Base-by-base conservation (phyloP, 306 rosid species). In the Amphicarpaea edgeworthii region DNA sequence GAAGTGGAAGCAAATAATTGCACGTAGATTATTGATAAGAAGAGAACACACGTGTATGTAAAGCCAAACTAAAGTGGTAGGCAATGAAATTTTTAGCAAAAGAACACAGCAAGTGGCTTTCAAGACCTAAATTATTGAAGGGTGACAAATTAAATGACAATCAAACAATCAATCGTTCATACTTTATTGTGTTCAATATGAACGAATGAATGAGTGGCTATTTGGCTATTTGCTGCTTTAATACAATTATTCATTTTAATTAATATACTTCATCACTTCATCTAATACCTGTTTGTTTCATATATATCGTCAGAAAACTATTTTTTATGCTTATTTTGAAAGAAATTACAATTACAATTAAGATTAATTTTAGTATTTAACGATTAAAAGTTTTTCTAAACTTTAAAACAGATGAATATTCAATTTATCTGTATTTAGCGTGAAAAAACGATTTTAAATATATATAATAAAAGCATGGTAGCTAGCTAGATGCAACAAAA, bases 71-170 rank as follows among this genome's bases (percentile, higher is more conserved):
- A 26, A 28, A 28, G 21, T 55, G 26, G 42, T 20, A 5, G 8
- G 10, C 3, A 38, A 4, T 21, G 11, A 45, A 26, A 62, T 61
- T 34, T 32, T 46, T 24, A 40, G 20, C 23, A 45, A 67, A 50
- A 24, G 21, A 24, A 66, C 45, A 59, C 30, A 69, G 10, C 45
- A 66, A 51, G 74, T 69, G 14, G 8, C 72, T 76, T 69, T 81
- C 81, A 62, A 51, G 63, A 28, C 69, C 70, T 69, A 40, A 81
- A 81, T 81, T 51, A 76, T 81, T 76, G 85, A 69, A 38, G 47
- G 58, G 16, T 24, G 14, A 17, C 19, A 4, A 47, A 16, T 24
- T 16, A 17, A 7, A 23, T 24, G 14, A 17, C 19, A 4, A 47
- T 50, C 57, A 50, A 17, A 7, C 8, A 50, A 17, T 49, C 72